A percentile compares a stretch with the other conserved stretches of the same genome.
phyloP scores from a whole-genome alignment of 768 basidiomycete species.

The Collybiopsis confluens region DNA sequence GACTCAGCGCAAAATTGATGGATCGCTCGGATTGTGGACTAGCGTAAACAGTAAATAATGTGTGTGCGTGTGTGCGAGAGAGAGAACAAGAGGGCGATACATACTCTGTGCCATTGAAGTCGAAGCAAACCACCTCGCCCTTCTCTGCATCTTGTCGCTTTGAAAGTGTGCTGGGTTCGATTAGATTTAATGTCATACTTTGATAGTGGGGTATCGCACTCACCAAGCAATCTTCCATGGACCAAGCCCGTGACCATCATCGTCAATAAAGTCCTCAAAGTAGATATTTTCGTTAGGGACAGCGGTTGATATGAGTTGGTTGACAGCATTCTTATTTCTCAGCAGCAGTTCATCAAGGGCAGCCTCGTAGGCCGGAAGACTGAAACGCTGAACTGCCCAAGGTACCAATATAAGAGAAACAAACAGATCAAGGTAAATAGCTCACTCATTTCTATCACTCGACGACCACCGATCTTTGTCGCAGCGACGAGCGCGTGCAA shows the following conservation, averaged over 20 bases:
- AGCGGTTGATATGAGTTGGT: slow-evolving; percentile 22
- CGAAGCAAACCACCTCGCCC: slow-evolving; percentile 20
- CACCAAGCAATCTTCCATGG: slow-evolving; percentile 21
- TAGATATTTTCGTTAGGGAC: slow-evolving; percentile 18
- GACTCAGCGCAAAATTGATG: slow-evolving; percentile 19
- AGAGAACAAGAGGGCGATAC: background rate
- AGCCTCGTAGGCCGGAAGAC: slow-evolving; percentile 18
- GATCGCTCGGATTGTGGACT: slow-evolving; percentile 19
- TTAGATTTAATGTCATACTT: background rate
- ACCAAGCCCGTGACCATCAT: slow-evolving; percentile 23
- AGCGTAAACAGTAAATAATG: slow-evolving; percentile 8
- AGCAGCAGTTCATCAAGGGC: slow-evolving; percentile 21
- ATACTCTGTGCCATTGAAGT: slow-evolving; percentile 25
- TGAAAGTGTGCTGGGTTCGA: slow-evolving; percentile 18
- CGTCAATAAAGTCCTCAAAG: slow-evolving; percentile 27
- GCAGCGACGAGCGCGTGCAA: slow-evolving; percentile 25
- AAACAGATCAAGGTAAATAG: background rate
- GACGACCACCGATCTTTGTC: slow-evolving; percentile 19
- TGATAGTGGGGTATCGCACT: background rate
- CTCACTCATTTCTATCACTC: slow-evolving; percentile 5
- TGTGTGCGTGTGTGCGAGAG: too few species aligned
- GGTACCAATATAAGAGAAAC: background rate
- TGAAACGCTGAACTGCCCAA: slow-evolving; percentile 19
- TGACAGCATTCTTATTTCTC: slow-evolving; percentile 23
- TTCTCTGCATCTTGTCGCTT: slow-evolving; percentile 18